Evolutionary conservation across 2,329 filamentous ascomycete species (phyloP).

Genomic region (Fusarium chaquense): DNA sequence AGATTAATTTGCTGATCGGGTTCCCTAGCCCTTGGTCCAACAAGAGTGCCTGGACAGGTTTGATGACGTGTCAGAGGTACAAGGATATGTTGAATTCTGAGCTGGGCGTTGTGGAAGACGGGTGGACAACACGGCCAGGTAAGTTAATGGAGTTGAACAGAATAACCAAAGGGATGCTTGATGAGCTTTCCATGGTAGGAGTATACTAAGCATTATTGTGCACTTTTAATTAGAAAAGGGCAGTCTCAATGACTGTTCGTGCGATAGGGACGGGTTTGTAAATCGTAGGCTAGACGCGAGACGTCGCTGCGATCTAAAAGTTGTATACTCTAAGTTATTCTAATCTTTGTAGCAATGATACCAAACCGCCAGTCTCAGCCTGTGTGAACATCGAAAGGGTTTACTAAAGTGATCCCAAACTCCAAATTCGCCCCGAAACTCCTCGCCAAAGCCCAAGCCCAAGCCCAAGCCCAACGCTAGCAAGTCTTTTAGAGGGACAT

Average conservation of each 20-base stretch:
- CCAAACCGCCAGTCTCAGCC: conserved; percentile 1
- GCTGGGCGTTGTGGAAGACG: conserved; percentile 41
- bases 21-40: conserved; percentile 41
- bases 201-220: conserved; percentile 15
- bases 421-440: conserved; percentile 17
- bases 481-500: conserved; percentile 24
- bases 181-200: conserved; percentile 44
- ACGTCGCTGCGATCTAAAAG: neutral
- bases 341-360: conserved; percentile 17
- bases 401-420: conserved; percentile 1
- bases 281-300: neutral
- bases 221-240: neutral
- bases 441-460: conserved; percentile 12
- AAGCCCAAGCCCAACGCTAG: conserved; percentile 1
- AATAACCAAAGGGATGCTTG: conserved; percentile 37
- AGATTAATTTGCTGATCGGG: conserved; percentile 47
- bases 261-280: neutral
- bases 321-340: conserved; percentile 41
- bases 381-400: neutral
- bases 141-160: conserved; percentile 38
- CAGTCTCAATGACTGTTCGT: neutral
- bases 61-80: conserved; percentile 37
- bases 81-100: conserved; percentile 46
- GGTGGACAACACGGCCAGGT: conserved; percentile 42
- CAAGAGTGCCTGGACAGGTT: conserved; percentile 45